Base-by-base conservation (phyloP, 179 eudicot species). In the Beta corolliflora region DNA sequence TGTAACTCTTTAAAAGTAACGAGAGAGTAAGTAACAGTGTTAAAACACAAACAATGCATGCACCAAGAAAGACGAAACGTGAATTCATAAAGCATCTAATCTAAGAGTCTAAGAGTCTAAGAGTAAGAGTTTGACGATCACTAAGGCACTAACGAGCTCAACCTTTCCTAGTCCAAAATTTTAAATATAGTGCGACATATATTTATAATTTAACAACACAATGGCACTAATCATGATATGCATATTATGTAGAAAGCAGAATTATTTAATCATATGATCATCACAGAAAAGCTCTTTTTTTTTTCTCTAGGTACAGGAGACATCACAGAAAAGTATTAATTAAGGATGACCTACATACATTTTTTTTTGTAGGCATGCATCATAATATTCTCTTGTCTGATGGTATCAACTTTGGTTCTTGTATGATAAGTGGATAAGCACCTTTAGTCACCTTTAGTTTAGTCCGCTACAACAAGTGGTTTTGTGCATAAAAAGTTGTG, bases 401-500 rank as follows among this genome's bases (percentile, higher is more conserved):
- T 64, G 73, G 66, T 77, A 52, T 9, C 44, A 63, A 5, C 52
- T 55, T 54, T 13, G 58, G 64, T 61, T 79, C 55, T 3, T 14
- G 46, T 50, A 15, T 48, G 9, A 18, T 18, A 10, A 69, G 70
- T 74, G 65, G 78, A 80, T 53, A 73, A 75, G 23, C 77, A 69
- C 71, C 73, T 80, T 83, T 83, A 82, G 66, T 72, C 63, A 69
- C 50, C 66, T 66, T 74, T 66, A n/a, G 71, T 19, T 55, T 73
- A 61, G 46, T 75, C 78, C 71, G 54, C 16, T n/a, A 72, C 18
- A 5, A 41, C 25, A 70, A 84, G 44, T 76, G 75, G 77, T 63
- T 77, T 71, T 7, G 13, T 71, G 76, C 81, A 73, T 81, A 36
- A 77, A 84, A 84, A 84, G 86, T 15, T 55, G 84, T 65, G 74